Evolutionary conservation across 345 rosid genomes (phyloP).

Genomic region (Acer negundo): DNA sequence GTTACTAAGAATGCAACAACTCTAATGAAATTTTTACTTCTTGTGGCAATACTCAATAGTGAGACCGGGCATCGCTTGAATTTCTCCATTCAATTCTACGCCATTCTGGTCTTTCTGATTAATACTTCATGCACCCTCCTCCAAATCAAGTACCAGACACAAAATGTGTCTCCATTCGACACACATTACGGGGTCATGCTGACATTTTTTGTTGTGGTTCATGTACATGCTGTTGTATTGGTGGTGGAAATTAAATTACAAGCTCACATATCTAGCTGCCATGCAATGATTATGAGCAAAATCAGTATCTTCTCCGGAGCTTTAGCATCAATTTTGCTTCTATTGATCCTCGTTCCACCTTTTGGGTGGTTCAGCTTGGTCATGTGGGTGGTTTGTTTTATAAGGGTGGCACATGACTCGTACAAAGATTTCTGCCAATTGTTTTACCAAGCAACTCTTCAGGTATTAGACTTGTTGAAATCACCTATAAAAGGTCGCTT

Average conservation of each 20-base stretch:
- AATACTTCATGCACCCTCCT: neutral
- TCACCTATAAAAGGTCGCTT: too few relatives aligned
- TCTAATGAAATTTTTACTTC: neutral
- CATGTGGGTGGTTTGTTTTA: neutral
- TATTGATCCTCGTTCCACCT: neutral
- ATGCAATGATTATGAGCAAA: neutral
- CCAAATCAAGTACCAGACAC: slow-evolving; percentile 11
- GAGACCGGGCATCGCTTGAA: neutral
- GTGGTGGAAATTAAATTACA: neutral
- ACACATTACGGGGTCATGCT: neutral
- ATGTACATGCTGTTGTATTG: neutral
- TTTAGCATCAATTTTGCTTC: slow-evolving; percentile 10
- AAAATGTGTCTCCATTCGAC: slow-evolving; percentile 2
- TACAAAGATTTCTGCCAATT: neutral
- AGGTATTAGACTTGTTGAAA: neutral
- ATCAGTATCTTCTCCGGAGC: neutral
- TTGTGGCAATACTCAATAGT: neutral
- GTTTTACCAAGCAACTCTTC: neutral
- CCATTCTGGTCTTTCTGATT: neutral
- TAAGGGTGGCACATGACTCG: neutral
- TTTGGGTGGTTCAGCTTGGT: slow-evolving; percentile 1
- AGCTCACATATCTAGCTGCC: neutral
- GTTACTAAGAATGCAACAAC: too few relatives aligned
- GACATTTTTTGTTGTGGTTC: slow-evolving; percentile 2
- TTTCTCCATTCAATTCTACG: neutral